Conservation (phyloP, 2,329 filamentous ascomycete species). For the Exophiala viscosa region DNA sequence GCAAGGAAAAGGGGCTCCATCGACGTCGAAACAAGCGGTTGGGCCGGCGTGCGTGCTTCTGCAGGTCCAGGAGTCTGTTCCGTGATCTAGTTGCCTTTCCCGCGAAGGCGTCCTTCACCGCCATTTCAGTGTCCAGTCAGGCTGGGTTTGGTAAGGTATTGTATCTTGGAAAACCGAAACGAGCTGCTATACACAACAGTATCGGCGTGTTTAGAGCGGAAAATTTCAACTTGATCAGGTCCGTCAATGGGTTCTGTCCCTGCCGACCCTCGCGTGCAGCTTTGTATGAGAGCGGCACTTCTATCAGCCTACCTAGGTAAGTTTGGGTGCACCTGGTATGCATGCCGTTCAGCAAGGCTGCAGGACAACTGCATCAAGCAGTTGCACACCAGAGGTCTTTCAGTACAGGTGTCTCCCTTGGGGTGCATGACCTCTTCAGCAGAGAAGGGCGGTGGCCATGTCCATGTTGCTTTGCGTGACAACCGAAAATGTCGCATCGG, state of each 20-base stretch:
- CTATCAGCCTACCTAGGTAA: too few species aligned
- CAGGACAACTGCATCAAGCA: too few species aligned
- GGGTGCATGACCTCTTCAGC: too few species aligned
- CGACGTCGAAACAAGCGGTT: conserved; percentile 21
- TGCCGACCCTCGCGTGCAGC: too few species aligned
- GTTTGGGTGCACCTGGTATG: too few species aligned
- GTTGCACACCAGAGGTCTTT: too few species aligned
- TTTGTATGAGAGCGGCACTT: too few species aligned
- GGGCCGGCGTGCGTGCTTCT: conserved; percentile 4
- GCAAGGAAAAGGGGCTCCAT: conserved; percentile 8
- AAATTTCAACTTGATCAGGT: neutral
- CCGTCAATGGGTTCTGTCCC: neutral
- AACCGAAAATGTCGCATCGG: too few species aligned
- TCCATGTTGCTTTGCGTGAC: too few species aligned
- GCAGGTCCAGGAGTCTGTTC: conserved; percentile 15
- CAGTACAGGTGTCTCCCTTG: too few species aligned
- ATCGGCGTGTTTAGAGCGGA: neutral
- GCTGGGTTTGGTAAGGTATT: conserved; percentile 14
- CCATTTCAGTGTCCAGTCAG: conserved; percentile 5
- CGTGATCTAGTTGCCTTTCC: conserved; percentile 5
- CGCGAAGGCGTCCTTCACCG: conserved; percentile 14
- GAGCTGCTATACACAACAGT: neutral
- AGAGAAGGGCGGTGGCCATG: too few species aligned
- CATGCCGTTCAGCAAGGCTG: too few species aligned
- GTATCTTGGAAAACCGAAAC: conserved; percentile 6